These are phyloP conservation scores for Funneliformis geosporum DNA, from an alignment of 192 early-diverging fungal genomes.

Conservation along the genomic window DNA sequence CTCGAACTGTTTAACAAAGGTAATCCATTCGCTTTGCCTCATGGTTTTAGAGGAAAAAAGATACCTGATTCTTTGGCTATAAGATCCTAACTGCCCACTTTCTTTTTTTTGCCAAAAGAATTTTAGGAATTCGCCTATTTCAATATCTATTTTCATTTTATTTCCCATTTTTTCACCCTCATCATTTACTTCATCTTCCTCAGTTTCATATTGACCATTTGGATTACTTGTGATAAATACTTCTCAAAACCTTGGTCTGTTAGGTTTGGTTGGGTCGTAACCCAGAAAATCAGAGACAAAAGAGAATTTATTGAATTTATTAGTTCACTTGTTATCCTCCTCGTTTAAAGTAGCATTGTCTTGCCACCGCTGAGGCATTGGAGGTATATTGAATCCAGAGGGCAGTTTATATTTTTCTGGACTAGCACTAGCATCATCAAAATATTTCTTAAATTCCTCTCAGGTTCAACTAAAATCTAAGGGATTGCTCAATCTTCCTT, in stretches of 20 bases:
- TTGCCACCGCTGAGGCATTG: no score
- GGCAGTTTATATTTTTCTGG: no score
- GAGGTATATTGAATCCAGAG: no score
- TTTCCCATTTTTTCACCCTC: background rate
- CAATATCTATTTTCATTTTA: background rate
- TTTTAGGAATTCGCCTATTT: slow-evolving; percentile 17
- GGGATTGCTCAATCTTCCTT: slow-evolving; percentile 14
- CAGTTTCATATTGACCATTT: background rate
- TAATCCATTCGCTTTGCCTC: no score
- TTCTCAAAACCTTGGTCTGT: background rate
- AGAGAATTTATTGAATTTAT: background rate
- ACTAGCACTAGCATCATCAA: background rate
- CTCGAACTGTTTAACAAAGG: no score
- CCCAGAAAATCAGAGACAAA: slow-evolving; percentile 6
- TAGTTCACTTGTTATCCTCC: slow-evolving; percentile 16
- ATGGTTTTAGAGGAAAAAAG: no score
- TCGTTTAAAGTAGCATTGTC: no score
- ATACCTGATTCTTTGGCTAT: no score
- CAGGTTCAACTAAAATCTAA: slow-evolving; percentile 23
- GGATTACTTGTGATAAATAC: background rate
- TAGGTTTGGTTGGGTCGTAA: background rate
- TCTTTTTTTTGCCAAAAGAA: background rate
- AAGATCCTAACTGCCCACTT: no score
- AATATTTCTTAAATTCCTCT: slow-evolving; percentile 1
- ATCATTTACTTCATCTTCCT: background rate